Conservation (phyloP, 2,329 filamentous ascomycete species). For the Ceratocystis smalleyi region DNA sequence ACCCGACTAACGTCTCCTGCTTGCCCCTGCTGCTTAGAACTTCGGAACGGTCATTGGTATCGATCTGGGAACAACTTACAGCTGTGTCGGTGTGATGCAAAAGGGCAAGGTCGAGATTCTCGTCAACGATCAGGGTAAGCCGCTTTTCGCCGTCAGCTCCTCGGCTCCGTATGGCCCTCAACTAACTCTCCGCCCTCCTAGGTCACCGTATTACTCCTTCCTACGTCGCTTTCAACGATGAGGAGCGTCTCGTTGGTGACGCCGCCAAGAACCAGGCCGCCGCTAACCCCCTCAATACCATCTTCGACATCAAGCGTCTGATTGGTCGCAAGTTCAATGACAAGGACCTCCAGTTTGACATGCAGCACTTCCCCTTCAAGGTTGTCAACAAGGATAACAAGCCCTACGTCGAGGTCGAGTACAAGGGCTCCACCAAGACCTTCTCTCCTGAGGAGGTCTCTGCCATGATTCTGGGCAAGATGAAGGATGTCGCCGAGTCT, state of each 20-base stretch:
- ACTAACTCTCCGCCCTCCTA: not conserved
- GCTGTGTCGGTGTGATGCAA: conserved; percentile 90
- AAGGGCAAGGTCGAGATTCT: conserved; percentile 91
- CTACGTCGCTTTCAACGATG: conserved; percentile 92
- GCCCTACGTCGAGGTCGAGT: conserved; percentile 64
- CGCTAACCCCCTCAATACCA: conserved; percentile 58
- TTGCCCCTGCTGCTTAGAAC: conserved; percentile 25
- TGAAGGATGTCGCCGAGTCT: conserved; percentile 68
- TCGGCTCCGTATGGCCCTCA: not conserved
- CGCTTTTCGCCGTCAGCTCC: not conserved
- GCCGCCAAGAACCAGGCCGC: conserved; percentile 93
- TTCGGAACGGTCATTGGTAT: conserved; percentile 90
- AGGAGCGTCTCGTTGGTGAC: conserved; percentile 92
- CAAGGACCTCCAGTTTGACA: conserved; percentile 77
- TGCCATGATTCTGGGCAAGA: conserved; percentile 69
- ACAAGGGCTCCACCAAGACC: conserved; percentile 47
- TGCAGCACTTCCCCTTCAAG: conserved; percentile 98
- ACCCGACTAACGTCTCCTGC: not conserved
- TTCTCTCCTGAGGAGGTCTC: conserved; percentile 72
- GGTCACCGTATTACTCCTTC: conserved; percentile 92
- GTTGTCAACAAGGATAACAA: conserved; percentile 81
- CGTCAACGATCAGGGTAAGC: conserved; percentile 64
- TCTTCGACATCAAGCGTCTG: conserved; percentile 72
- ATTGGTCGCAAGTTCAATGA: conserved; percentile 73
- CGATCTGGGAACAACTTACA: conserved; percentile 78